Percentiles rank a stretch among this genome's conserved stretches.
These are phyloP conservation scores for Colletotrichum tamarilloi DNA, from an alignment of 2,329 filamentous ascomycete species.

Conservation along the genomic window DNA sequence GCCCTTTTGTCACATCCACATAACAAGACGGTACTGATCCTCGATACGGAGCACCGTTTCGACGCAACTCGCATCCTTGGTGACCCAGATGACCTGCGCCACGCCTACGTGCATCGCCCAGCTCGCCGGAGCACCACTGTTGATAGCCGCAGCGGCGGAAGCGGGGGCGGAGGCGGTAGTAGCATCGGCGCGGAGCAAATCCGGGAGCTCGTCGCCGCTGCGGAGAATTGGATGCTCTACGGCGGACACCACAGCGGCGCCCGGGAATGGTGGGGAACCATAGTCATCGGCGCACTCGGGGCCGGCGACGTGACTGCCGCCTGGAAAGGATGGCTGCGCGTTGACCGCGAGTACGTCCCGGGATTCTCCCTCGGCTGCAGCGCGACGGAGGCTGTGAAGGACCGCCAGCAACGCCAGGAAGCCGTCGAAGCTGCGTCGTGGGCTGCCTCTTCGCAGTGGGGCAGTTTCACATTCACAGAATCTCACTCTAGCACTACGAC, in stretches of 20 bases:
- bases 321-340: conserved; percentile 64
- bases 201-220: conserved; percentile 50
- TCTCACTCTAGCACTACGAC: neutral
- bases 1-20: conserved; percentile 61
- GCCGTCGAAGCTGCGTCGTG: conserved; percentile 57
- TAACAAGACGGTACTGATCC: conserved; percentile 60
- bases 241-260: conserved; percentile 53
- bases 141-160: conserved; percentile 34
- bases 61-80: conserved; percentile 60
- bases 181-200: conserved; percentile 39
- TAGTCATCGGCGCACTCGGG: conserved; percentile 59
- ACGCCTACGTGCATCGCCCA: conserved; percentile 63
- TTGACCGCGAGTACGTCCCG: conserved; percentile 55
- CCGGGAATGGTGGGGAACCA: conserved; percentile 68
- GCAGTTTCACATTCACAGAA: conserved; percentile 49
- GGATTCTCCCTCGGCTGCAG: conserved; percentile 53
- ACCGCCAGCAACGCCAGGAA: conserved; percentile 51
- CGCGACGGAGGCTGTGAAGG: conserved; percentile 57
- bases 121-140: conserved; percentile 41
- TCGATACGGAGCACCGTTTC: conserved; percentile 68
- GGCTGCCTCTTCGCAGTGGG: conserved; percentile 61
- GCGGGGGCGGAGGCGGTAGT: conserved; percentile 19
- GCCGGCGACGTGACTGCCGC: conserved; percentile 49
- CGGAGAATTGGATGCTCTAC: conserved; percentile 64
- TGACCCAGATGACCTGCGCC: conserved; percentile 52